Evolutionary conservation across 176 grass and related monocot species (phyloP), one percentile per base, ranked within the genome.

Genomic region (Themeda triandra): DNA sequence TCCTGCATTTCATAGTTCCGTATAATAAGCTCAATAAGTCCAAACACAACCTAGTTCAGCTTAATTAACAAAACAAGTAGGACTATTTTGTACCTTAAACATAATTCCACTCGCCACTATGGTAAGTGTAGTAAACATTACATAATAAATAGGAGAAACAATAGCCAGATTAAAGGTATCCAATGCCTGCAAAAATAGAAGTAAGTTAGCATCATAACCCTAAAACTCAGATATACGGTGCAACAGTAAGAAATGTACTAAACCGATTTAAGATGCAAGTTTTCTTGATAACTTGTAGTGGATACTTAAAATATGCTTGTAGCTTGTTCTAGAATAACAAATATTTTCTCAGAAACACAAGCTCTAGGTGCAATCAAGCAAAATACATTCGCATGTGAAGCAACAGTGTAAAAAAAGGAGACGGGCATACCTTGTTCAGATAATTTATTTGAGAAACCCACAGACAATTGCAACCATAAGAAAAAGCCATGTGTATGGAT

Each of bases 361-460:
- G 27, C 48, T 45, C 30, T n/a, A 48, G 21, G 31, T 46, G 8
- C 78, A 71, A 56, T 70, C 24, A 48, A 82, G 39, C 71, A 82
- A 77, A 72, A 65, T 28, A 86, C 63, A 78, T 51, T 77, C 25
- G 21, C 14, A 64, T 10, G 13, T 59, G 44, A 56, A 78, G 44
- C 13, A 51, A 37, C n/a, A 27, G 24, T 4, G 13, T 64, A 33
- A 77, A 13, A 51, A n/a, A 59, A n/a, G 72, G 59, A 12, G 1
- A 58, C 39, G 27, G 10, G 67, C 69, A 63, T 80, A 93, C 96
- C 93, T 99, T 99, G 84, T 99, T 99, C 69, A 99, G 88, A 74
- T 99, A 99, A 82, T 96, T 99, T 75, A 99, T 76, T 82, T 99
- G 96, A 62, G 93, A 93, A 75, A 99, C 90, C 90, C 93, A 53